Percentiles rank a stretch among this genome's conserved stretches.
Evolutionary conservation across 1,284 basidiomycete genomes (phyloP).

Genomic region (Amylostereum areolatum): DNA sequence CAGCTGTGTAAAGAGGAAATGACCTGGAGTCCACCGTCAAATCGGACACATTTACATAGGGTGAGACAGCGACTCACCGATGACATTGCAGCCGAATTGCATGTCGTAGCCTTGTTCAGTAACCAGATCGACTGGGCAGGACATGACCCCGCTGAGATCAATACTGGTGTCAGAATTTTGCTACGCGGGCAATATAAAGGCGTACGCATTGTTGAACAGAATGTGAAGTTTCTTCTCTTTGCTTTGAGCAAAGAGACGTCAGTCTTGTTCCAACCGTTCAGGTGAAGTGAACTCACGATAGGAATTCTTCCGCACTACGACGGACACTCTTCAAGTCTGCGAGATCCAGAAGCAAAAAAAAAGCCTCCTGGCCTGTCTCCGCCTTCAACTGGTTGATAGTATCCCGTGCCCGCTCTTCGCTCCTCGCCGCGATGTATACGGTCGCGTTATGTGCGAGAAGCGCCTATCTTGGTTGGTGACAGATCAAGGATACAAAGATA

Average conservation of each 20-base stretch:
- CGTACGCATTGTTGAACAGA: neutral
- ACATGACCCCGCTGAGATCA: neutral
- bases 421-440: neutral
- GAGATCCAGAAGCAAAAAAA: neutral
- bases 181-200: too few species aligned
- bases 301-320: neutral
- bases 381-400: neutral
- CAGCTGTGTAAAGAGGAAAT: neutral
- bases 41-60: neutral
- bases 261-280: neutral
- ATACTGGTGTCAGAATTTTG: too few species aligned
- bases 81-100: neutral
- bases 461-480: too few species aligned
- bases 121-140: neutral
- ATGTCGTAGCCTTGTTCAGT: constrained; percentile 1
- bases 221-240: neutral
- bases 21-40: too few species aligned
- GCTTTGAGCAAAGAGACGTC: neutral
- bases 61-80: too few species aligned
- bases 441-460: neutral
- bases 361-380: neutral
- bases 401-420: neutral
- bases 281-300: neutral
- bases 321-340: neutral
- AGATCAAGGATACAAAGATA: too few species aligned